Percentiles rank a stretch among this genome's conserved stretches.
Conservation (phyloP, 805 yeast species). For the Spathaspora boniae region DNA sequence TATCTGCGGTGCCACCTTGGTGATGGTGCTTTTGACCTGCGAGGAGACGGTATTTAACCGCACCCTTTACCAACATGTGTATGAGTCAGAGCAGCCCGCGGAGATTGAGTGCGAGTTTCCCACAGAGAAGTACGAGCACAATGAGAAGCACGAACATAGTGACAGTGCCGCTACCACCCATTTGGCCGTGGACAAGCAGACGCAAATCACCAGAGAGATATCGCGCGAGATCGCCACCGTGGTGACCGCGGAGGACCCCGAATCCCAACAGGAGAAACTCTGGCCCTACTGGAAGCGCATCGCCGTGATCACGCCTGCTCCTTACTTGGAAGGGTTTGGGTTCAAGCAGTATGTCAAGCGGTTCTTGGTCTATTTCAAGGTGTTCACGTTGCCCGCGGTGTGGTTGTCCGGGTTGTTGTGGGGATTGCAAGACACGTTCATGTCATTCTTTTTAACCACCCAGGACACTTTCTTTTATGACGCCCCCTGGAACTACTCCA, state of each 20-base stretch:
- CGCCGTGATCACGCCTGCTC: constrained; percentile 50
- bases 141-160: too few relatives aligned
- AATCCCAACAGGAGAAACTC: constrained; percentile 9
- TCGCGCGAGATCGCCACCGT: constrained; percentile 9
- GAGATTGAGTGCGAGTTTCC: constrained; percentile 3
- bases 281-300: constrained; percentile 46
- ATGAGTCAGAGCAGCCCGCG: constrained; percentile 8
- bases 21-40: constrained; percentile 54
- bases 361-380: constrained; percentile 47
- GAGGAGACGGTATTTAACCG: constrained; percentile 74
- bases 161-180: too few relatives aligned
- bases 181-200: too few relatives aligned
- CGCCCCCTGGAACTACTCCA: constrained; percentile 63
- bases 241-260: constrained; percentile 8
- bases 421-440: constrained; percentile 77
- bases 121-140: too few relatives aligned
- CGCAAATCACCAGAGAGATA: constrained; percentile 15
- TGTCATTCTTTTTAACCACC: constrained; percentile 70
- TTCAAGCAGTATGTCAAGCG: constrained; percentile 60
- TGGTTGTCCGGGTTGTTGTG: constrained; percentile 67
- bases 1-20: constrained; percentile 39
- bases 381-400: constrained; percentile 63
- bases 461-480: constrained; percentile 66
- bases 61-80: constrained; percentile 31
- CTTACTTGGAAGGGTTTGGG: constrained; percentile 62